Conservation (phyloP, 129 eudicot species). For the Ambrosia trifida region DNA sequence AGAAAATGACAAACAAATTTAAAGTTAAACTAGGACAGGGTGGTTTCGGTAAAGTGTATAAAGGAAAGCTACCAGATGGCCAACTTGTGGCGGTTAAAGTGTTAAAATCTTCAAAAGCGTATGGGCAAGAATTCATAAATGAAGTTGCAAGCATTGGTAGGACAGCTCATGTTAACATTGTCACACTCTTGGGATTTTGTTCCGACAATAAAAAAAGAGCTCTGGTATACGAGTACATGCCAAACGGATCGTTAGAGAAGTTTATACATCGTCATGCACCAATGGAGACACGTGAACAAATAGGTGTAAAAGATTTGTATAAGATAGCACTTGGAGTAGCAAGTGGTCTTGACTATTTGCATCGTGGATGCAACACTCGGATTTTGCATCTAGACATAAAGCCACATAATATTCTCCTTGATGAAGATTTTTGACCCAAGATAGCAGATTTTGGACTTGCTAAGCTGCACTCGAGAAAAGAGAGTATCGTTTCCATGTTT, state of each 20-base stretch:
- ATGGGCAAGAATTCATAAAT: conserved; percentile 40
- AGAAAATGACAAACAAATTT: conserved; percentile 23
- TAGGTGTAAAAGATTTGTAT: conserved; percentile 26
- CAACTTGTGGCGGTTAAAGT: conserved; percentile 33
- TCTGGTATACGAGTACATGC: conserved; percentile 40
- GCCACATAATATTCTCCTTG: conserved; percentile 21
- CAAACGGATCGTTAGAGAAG: conserved; percentile 48
- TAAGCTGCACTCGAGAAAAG: conserved; percentile 25
- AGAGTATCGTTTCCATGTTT: conserved; percentile 36
- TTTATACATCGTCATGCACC: conserved; percentile 6
- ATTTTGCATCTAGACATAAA: conserved; percentile 48
- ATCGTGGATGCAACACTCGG: conserved; percentile 45
- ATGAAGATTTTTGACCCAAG: conserved; percentile 40
- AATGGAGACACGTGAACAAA: background rate
- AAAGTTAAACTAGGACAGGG: conserved; percentile 30
- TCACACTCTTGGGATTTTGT: conserved; percentile 38
- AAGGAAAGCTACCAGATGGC: conserved; percentile 33
- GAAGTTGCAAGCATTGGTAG: conserved; percentile 41
- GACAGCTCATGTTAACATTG: conserved; percentile 42
- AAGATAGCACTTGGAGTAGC: conserved; percentile 38
- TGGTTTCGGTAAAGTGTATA: conserved; percentile 35
- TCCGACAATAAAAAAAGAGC: conserved; percentile 27
- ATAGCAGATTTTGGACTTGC: conserved; percentile 45
- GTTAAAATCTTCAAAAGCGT: conserved; percentile 31
- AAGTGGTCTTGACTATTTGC: conserved; percentile 42